Percentiles rank a stretch among this genome's conserved stretches.
These are phyloP conservation scores for Furcasterigmium furcatum DNA, from an alignment of 2,329 filamentous ascomycete genomes.

Conservation along the genomic window DNA sequence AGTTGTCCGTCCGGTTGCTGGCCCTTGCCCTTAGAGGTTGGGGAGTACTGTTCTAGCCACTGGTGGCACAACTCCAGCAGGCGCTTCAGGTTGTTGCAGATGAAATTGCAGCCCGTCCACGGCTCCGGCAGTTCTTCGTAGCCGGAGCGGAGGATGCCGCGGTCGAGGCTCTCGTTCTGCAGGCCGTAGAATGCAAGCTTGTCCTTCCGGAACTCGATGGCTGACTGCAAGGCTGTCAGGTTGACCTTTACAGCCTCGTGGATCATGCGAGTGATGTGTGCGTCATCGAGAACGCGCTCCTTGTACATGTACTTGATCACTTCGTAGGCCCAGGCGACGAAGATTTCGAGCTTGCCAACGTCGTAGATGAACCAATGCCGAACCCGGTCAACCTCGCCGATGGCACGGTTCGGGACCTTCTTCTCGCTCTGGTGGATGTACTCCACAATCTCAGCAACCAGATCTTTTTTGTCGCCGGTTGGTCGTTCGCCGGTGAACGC, in stretches of 20 bases:
- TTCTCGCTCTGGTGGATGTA: constrained; percentile 76
- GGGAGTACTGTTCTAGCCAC: constrained; percentile 48
- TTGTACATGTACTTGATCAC: constrained; percentile 71
- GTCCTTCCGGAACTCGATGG: constrained; percentile 67
- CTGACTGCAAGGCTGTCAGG: constrained; percentile 66
- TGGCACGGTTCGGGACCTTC: constrained; percentile 58
- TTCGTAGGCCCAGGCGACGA: constrained; percentile 77
- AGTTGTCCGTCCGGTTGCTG: constrained; percentile 33
- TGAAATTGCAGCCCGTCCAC: constrained; percentile 74
- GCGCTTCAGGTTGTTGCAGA: constrained; percentile 60
- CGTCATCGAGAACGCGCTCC: constrained; percentile 53
- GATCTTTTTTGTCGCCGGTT: constrained; percentile 60
- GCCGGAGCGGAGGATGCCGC: constrained; percentile 59
- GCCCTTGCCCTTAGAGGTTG: constrained; percentile 20
- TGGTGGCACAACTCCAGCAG: constrained; percentile 55
- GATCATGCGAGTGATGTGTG: constrained; percentile 51
- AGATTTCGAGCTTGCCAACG: constrained; percentile 66
- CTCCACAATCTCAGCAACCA: constrained; percentile 72
- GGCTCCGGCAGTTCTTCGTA: constrained; percentile 73
- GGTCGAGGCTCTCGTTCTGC: constrained; percentile 59
- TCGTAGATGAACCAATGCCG: constrained; percentile 86
- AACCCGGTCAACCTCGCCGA: constrained; percentile 73
- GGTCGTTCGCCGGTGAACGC: constrained; percentile 57
- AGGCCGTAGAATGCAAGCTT: constrained; percentile 74
- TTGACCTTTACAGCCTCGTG: constrained; percentile 66